Conservation (phyloP, 805 yeast species). For the Cyberlindnera subsufficiens region DNA sequence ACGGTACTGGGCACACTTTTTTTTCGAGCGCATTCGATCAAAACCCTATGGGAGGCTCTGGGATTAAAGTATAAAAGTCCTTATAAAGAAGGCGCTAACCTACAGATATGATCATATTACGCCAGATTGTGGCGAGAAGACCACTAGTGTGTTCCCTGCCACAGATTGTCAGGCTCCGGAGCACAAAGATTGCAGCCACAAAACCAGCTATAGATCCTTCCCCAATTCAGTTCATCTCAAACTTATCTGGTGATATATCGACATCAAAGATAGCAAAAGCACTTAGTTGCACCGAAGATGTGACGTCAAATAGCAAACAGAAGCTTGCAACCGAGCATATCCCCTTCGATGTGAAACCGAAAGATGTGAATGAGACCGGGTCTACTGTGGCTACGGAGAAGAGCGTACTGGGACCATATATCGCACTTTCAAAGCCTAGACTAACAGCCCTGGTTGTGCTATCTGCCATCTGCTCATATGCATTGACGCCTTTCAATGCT, state of each 20-base stretch:
- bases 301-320: slow-evolving; percentile 1
- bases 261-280: slow-evolving; percentile 21
- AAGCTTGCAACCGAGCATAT: slow-evolving; percentile 24
- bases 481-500: slow-evolving; percentile 80
- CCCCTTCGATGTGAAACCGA: slow-evolving; percentile 55
- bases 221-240: slow-evolving; percentile 33
- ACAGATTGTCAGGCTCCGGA: background rate
- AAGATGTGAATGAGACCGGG: slow-evolving; percentile 25
- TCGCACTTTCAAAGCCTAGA: slow-evolving; percentile 86
- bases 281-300: slow-evolving; percentile 13
- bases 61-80: no score
- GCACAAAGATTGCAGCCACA: background rate
- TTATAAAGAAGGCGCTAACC: no score
- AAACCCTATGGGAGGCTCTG: no score
- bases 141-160: background rate
- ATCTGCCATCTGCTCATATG: slow-evolving; percentile 90
- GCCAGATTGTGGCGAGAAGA: background rate
- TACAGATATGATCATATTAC: background rate
- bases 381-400: slow-evolving; percentile 15
- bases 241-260: slow-evolving; percentile 16
- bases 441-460: slow-evolving; percentile 82
- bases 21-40: no score
- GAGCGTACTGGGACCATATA: slow-evolving; percentile 46
- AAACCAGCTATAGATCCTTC: slow-evolving; percentile 24
- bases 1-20: no score